Evolutionary conservation across 352 stramenopile species (phyloP).

Genomic region (Albugo laibachii): DNA sequence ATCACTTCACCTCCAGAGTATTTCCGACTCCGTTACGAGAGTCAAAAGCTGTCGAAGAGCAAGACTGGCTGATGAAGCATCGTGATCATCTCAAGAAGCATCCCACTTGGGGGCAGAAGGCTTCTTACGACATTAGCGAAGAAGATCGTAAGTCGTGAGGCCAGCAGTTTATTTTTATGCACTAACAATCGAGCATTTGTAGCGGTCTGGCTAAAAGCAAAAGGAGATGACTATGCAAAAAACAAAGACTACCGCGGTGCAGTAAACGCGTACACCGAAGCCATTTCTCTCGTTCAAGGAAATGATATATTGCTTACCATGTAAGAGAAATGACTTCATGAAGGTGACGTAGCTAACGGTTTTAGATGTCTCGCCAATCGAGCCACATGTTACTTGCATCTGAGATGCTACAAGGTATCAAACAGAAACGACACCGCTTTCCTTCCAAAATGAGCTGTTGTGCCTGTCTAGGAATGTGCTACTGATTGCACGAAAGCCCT

Average conservation of each 20-base stretch:
- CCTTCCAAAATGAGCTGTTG: background rate
- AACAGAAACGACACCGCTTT: too few species aligned
- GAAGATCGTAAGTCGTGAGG: constrained; percentile 32
- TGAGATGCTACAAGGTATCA: constrained; percentile 24
- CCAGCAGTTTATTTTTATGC: background rate
- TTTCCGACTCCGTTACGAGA: constrained; percentile 62
- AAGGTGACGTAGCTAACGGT: constrained; percentile 8
- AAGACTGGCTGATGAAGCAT: constrained; percentile 73
- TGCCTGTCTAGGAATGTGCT: background rate
- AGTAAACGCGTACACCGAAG: constrained; percentile 46
- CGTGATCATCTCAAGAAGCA: constrained; percentile 56
- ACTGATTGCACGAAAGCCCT: constrained; percentile 43
- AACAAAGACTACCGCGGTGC: constrained; percentile 43
- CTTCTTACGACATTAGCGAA: constrained; percentile 65
- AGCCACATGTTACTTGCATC: constrained; percentile 35
- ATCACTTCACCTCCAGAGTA: constrained; percentile 53
- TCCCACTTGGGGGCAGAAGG: constrained; percentile 24
- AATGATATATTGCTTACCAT: constrained; percentile 8
- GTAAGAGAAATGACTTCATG: background rate
- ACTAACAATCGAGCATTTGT: background rate
- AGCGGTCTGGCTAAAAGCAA: constrained; percentile 76
- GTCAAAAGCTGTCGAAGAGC: constrained; percentile 60
- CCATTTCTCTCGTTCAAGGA: constrained; percentile 14
- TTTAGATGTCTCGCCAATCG: constrained; percentile 47
- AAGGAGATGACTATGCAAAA: constrained; percentile 68